A percentile compares a stretch with the other conserved stretches of the same genome.
Evolutionary conservation across 1,284 basidiomycete genomes (phyloP).

Genomic region (Malassezia obtusa): DNA sequence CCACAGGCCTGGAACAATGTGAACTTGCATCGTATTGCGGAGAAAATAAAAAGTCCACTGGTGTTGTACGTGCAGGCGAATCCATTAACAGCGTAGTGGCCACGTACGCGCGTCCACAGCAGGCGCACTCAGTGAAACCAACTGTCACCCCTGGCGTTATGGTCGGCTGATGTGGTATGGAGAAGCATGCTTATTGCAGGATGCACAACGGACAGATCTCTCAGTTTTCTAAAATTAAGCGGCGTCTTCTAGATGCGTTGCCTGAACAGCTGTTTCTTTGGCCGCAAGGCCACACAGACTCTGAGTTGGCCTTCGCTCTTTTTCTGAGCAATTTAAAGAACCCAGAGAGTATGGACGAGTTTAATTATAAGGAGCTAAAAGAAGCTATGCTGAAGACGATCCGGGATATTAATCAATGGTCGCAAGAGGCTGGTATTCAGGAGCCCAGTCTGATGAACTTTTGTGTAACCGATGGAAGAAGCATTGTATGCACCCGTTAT

Average conservation of each 20-base stretch:
- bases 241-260: constrained; percentile 26
- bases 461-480: constrained; percentile 85
- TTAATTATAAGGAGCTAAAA: constrained; percentile 26
- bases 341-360: constrained; percentile 19
- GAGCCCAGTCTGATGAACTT: constrained; percentile 86
- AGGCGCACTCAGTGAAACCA: constrained; percentile 39
- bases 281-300: constrained; percentile 41
- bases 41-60: constrained; percentile 43
- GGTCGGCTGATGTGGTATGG: constrained; percentile 36
- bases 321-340: constrained; percentile 34
- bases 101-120: constrained; percentile 38
- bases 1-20: constrained; percentile 40
- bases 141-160: constrained; percentile 44
- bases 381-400: constrained; percentile 40
- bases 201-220: constrained; percentile 46
- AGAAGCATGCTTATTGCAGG: constrained; percentile 1
- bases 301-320: constrained; percentile 38
- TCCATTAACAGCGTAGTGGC: constrained; percentile 16
- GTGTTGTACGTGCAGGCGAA: constrained; percentile 21
- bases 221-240: constrained; percentile 33
- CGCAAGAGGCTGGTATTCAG: constrained; percentile 24
- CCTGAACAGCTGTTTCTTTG: constrained; percentile 37
- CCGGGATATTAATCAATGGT: constrained; percentile 33
- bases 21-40: constrained; percentile 37
- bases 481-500: constrained; percentile 86